These are phyloP conservation scores for Plasmopara muralis DNA, from an alignment of 352 stramenopile species.

Conservation along the genomic window DNA sequence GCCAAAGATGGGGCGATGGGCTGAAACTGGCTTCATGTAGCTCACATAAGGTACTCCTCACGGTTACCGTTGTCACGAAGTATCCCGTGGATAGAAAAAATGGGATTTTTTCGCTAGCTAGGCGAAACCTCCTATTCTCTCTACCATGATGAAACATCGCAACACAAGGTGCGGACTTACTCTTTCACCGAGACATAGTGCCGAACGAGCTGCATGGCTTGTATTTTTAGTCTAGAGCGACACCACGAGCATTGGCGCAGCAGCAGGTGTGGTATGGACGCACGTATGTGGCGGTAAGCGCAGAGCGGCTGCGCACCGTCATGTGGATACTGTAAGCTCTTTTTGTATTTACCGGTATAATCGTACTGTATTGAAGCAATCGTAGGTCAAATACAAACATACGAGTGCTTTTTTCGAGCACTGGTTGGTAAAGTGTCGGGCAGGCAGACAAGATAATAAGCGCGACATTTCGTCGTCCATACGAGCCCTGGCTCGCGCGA, in stretches of 20 bases:
- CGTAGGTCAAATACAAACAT: neutral
- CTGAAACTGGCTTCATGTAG: slow-evolving; percentile 20
- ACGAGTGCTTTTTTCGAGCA: neutral
- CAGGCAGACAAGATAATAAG: neutral
- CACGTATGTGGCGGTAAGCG: neutral
- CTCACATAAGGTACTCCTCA: slow-evolving; percentile 6
- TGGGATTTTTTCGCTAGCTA: neutral
- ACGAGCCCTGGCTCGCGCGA: slow-evolving; percentile 6
- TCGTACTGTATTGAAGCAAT: too few relatives aligned
- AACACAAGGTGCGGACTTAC: neutral
- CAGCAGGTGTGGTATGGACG: neutral
- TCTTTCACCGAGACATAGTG: neutral
- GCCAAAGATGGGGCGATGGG: slow-evolving; percentile 8
- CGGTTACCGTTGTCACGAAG: neutral
- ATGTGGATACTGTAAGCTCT: neutral
- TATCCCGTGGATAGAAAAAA: neutral
- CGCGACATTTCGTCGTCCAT: slow-evolving; percentile 4
- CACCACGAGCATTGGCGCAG: neutral
- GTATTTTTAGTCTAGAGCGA: neutral
- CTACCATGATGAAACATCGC: neutral
- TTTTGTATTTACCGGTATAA: too few relatives aligned
- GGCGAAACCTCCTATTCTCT: neutral
- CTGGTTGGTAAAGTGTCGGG: neutral
- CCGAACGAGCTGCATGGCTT: neutral
- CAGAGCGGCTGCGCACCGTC: neutral